phyloP scores from a whole-genome alignment of 179 eudicot genomes.

The Beta lomatogona region DNA sequence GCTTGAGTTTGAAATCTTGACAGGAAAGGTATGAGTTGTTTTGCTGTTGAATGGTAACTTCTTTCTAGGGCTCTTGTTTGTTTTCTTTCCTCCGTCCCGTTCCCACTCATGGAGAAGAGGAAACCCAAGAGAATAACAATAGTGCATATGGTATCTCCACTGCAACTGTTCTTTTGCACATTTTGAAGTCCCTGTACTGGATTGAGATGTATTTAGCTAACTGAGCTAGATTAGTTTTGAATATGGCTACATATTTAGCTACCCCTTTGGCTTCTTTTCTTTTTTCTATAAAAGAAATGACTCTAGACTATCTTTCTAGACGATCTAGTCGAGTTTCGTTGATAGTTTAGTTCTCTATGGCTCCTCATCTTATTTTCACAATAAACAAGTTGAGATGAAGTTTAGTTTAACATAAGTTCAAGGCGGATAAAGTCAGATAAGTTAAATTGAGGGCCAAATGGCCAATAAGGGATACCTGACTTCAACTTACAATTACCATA shows the following conservation, averaged over 20 bases:
- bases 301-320: neutral
- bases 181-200: neutral
- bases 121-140: neutral
- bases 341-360: neutral
- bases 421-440: too few relatives aligned
- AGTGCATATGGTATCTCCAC: neutral
- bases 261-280: too few relatives aligned
- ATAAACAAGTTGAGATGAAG: too few relatives aligned
- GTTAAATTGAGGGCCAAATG: too few relatives aligned
- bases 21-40: constrained; percentile 63
- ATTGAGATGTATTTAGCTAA: neutral
- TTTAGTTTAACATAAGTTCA: too few relatives aligned
- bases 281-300: too few relatives aligned
- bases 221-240: neutral
- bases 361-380: too few relatives aligned
- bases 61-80: neutral
- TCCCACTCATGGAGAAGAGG: neutral
- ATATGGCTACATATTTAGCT: neutral
- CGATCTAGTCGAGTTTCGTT: constrained; percentile 6
- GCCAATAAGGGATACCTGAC: too few relatives aligned
- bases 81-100: neutral
- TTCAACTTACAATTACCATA: too few relatives aligned
- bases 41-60: neutral
- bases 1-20: constrained; percentile 71
- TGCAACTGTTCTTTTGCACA: neutral